Evolutionary conservation across 2,329 filamentous ascomycete species (phyloP).

Genomic region (Phyllosticta paracitricarpa): DNA sequence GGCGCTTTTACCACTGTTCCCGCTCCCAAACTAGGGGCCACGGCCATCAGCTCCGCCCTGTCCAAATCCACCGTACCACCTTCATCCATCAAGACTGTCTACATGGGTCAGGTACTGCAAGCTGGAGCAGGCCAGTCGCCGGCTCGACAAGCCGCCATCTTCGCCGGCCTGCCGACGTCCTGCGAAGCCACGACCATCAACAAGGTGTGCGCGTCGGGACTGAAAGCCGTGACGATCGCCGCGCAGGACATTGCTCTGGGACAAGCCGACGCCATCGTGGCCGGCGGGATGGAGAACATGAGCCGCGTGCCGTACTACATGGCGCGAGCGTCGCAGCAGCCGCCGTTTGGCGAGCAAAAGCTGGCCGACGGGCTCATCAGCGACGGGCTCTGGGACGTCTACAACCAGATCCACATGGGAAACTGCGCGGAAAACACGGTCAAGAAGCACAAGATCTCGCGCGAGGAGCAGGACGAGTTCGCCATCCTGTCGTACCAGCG

Average conservation of each 20-base stretch:
- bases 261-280: conserved; percentile 76
- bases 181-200: conserved; percentile 91
- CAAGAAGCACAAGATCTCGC: conserved; percentile 70
- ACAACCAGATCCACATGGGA: conserved; percentile 96
- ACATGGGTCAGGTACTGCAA: conserved; percentile 94
- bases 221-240: conserved; percentile 84
- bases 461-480: conserved; percentile 84
- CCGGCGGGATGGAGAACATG: conserved; percentile 99
- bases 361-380: conserved; percentile 88
- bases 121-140: conserved; percentile 79
- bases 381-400: conserved; percentile 92
- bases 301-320: conserved; percentile 86
- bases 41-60: conserved; percentile 84
- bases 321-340: conserved; percentile 68
- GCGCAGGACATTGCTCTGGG: conserved; percentile 93
- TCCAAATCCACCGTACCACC: conserved; percentile 75
- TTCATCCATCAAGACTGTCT: conserved; percentile 78
- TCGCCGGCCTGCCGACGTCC: conserved; percentile 70
- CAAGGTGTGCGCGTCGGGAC: conserved; percentile 92
- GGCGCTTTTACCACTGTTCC: conserved; percentile 75
- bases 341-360: conserved; percentile 77
- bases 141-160: conserved; percentile 80
- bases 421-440: conserved; percentile 92
- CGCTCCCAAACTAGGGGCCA: conserved; percentile 79
- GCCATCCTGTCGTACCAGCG: conserved; percentile 83